phyloP scores from a whole-genome alignment of 805 yeast genomes.

The Saccharomycopsis vini region DNA sequence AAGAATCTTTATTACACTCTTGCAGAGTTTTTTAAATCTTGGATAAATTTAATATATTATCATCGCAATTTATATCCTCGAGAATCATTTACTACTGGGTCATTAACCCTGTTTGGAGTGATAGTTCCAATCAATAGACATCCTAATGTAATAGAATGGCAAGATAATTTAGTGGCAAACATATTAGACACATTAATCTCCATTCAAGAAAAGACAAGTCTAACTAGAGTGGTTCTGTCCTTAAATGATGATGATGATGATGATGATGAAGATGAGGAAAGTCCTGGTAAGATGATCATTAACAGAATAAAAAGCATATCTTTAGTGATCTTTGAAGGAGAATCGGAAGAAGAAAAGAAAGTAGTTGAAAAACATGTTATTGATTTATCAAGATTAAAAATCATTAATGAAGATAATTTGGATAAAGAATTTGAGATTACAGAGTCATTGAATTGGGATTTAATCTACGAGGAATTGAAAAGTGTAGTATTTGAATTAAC shows the following conservation, averaged over 20 bases:
- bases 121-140: slow-evolving; percentile 16
- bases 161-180: slow-evolving; percentile 9
- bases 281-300: background rate
- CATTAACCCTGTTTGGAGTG: slow-evolving; percentile 15
- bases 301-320: slow-evolving; percentile 12
- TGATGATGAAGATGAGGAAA: background rate
- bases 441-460: slow-evolving; percentile 12
- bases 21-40: slow-evolving; percentile 14
- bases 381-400: slow-evolving; percentile 4
- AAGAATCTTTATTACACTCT: slow-evolving; percentile 12
- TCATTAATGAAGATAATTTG: background rate
- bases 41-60: slow-evolving; percentile 17
- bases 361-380: slow-evolving; percentile 14
- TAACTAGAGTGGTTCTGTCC: background rate
- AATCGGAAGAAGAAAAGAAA: background rate
- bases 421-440: slow-evolving; percentile 1
- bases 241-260: background rate
- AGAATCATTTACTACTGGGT: slow-evolving; percentile 7
- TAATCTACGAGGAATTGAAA: slow-evolving; percentile 12
- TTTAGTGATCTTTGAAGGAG: slow-evolving; percentile 10
- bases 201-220: slow-evolving; percentile 3
- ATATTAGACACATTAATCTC: slow-evolving; percentile 6
- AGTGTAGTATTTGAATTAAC: slow-evolving; percentile 9
- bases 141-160: slow-evolving; percentile 15
- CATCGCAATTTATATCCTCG: slow-evolving; percentile 14